Conservation (phyloP, 352 stramenopile species). For the Phytophthora rubi region DNA sequence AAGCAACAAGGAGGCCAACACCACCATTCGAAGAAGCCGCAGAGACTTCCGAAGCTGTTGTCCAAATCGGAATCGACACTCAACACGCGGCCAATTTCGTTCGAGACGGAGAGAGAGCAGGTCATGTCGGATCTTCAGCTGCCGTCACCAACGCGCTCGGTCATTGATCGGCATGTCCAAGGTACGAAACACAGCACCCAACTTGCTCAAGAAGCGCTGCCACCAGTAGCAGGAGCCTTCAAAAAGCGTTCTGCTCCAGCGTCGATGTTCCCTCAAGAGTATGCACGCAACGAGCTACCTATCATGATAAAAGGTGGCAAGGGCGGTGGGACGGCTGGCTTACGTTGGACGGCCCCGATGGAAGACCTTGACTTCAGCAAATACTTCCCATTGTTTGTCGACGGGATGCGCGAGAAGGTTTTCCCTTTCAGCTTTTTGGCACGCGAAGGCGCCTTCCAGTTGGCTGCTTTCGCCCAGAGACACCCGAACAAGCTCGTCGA, state of each 20-base stretch:
- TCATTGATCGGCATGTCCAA: slow-evolving; percentile 64
- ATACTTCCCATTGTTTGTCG: slow-evolving; percentile 92
- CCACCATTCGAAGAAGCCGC: slow-evolving; percentile 45
- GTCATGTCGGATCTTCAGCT: slow-evolving; percentile 63
- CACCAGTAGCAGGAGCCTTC: slow-evolving; percentile 61
- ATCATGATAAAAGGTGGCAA: slow-evolving; percentile 78
- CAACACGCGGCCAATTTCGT: slow-evolving; percentile 41
- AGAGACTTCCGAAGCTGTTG: slow-evolving; percentile 53
- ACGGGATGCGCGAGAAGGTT: slow-evolving; percentile 84
- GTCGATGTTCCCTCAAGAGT: slow-evolving; percentile 66
- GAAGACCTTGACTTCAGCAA: slow-evolving; percentile 81
- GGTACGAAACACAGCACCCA: slow-evolving; percentile 51
- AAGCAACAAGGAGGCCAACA: slow-evolving; percentile 16
- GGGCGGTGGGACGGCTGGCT: slow-evolving; percentile 32
- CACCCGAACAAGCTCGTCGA: slow-evolving; percentile 70
- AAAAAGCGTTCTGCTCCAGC: slow-evolving; percentile 48
- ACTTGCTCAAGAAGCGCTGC: slow-evolving; percentile 40
- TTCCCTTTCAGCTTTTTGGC: slow-evolving; percentile 86
- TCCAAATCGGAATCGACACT: slow-evolving; percentile 26
- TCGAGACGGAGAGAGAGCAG: slow-evolving; percentile 50
- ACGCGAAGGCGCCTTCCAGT: slow-evolving; percentile 80
- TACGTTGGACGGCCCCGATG: slow-evolving; percentile 67
- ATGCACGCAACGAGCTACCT: slow-evolving; percentile 67
- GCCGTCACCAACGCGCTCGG: slow-evolving; percentile 59
- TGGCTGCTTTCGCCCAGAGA: slow-evolving; percentile 73